These are phyloP conservation scores for Fusarium illudens DNA, from an alignment of 2,329 filamentous ascomycete genomes.

Conservation along the genomic window DNA sequence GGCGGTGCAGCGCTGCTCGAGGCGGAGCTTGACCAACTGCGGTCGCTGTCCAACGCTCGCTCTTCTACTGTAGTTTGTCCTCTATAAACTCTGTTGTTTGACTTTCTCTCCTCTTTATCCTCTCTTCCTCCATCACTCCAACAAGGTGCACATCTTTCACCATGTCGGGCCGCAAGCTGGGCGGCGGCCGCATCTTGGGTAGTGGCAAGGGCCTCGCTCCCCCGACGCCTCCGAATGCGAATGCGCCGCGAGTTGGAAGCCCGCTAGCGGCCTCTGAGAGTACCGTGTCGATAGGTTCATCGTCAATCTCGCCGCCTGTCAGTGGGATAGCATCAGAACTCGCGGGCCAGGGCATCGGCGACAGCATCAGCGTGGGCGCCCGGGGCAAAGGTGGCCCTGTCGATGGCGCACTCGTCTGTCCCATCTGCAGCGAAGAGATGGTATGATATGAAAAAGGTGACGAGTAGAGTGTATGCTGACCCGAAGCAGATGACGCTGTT, in stretches of 20 bases:
- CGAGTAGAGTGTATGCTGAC: not conserved
- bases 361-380: slow-evolving; percentile 75
- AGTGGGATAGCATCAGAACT: slow-evolving; percentile 73
- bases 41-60: slow-evolving; percentile 43
- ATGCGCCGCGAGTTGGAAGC: slow-evolving; percentile 57
- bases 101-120: not conserved
- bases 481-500: slow-evolving; percentile 80
- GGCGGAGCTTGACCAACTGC: slow-evolving; percentile 46
- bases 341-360: slow-evolving; percentile 75
- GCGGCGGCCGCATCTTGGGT: slow-evolving; percentile 90
- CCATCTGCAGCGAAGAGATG: slow-evolving; percentile 99
- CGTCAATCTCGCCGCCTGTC: slow-evolving; percentile 67
- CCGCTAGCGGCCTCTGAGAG: slow-evolving; percentile 70
- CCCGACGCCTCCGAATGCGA: slow-evolving; percentile 53
- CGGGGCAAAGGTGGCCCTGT: slow-evolving; percentile 61
- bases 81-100: slow-evolving; percentile 9
- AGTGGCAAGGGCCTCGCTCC: slow-evolving; percentile 84
- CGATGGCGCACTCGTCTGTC: slow-evolving; percentile 77
- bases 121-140: not conserved
- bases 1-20: slow-evolving; percentile 42
- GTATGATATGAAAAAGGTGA: slow-evolving; percentile 56
- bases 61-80: slow-evolving; percentile 15
- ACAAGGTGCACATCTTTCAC: slow-evolving; percentile 13
- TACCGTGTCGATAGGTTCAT: slow-evolving; percentile 80
- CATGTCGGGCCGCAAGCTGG: slow-evolving; percentile 88